Evolutionary conservation across 345 rosid species (phyloP).

Genomic region (Gossypium longicalyx): DNA sequence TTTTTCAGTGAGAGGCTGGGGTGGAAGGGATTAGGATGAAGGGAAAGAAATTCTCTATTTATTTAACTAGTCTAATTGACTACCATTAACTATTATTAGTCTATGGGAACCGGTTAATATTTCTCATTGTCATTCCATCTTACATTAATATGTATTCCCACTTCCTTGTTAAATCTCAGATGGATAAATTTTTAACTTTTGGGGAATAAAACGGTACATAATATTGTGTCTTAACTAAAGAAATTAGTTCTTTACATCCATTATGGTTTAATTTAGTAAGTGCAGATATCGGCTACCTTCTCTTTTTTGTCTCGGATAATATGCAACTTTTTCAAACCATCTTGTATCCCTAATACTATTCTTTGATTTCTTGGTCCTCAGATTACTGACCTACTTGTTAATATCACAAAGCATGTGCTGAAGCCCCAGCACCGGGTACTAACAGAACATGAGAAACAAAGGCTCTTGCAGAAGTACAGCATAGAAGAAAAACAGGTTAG

Average conservation of each 20-base stretch:
- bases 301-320: neutral
- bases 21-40: neutral
- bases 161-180: neutral
- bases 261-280: neutral
- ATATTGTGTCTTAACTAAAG: neutral
- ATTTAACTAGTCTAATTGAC: neutral
- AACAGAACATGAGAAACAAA: slow-evolving; percentile 53
- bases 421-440: slow-evolving; percentile 68
- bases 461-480: slow-evolving; percentile 54
- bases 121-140: neutral
- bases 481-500: slow-evolving; percentile 90
- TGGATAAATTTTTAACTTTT: neutral
- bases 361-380: slow-evolving; percentile 23
- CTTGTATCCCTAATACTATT: neutral
- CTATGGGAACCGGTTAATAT: neutral
- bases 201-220: neutral
- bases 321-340: slow-evolving; percentile 5
- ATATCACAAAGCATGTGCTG: slow-evolving; percentile 75
- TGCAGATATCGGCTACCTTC: neutral
- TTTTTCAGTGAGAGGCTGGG: neutral
- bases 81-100: neutral
- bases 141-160: neutral
- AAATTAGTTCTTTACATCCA: neutral
- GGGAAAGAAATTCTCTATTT: neutral
- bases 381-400: slow-evolving; percentile 73